Percentiles rank a stretch among this genome's conserved stretches.
Conservation (phyloP, 225 moss, liverwort and hornwort species). For the Asterella californica region DNA sequence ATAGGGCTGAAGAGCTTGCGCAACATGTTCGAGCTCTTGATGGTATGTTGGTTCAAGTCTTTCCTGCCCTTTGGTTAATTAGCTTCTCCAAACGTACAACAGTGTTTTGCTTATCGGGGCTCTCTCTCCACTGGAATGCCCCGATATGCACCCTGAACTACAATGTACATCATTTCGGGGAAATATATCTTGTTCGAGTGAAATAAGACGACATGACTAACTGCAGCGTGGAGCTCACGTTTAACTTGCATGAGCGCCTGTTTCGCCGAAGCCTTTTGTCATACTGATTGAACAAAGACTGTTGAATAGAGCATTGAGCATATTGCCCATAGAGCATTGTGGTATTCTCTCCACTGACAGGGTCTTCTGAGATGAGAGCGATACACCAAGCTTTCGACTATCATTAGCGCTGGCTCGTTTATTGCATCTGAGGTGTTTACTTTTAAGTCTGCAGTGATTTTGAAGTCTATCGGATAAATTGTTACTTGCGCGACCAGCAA, state of each 20-base stretch:
- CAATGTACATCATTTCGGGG: too few species aligned
- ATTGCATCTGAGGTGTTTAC: neutral
- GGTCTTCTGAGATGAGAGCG: neutral
- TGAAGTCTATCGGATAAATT: neutral
- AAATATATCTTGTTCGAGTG: neutral
- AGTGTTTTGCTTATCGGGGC: neutral
- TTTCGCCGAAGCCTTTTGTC: neutral
- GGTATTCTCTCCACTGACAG: neutral
- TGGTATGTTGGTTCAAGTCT: constrained; percentile 41
- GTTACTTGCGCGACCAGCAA: neutral
- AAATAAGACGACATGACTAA: neutral
- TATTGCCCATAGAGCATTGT: neutral
- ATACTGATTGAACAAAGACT: neutral
- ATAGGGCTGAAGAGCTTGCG: constrained; percentile 84
- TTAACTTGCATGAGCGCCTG: neutral
- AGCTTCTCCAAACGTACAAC: neutral
- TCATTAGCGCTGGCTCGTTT: neutral
- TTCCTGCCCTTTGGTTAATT: neutral
- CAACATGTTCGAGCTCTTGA: constrained; percentile 55
- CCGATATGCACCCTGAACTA: too few species aligned
- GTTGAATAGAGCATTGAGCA: too few species aligned
- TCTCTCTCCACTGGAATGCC: neutral
- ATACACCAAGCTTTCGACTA: neutral
- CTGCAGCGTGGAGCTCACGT: neutral
- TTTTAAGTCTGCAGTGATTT: neutral